A percentile compares a stretch with the other conserved stretches of the same genome.
Conservation (phyloP, 1,284 basidiomycete species). For the Rhodotorula sp. region DNA sequence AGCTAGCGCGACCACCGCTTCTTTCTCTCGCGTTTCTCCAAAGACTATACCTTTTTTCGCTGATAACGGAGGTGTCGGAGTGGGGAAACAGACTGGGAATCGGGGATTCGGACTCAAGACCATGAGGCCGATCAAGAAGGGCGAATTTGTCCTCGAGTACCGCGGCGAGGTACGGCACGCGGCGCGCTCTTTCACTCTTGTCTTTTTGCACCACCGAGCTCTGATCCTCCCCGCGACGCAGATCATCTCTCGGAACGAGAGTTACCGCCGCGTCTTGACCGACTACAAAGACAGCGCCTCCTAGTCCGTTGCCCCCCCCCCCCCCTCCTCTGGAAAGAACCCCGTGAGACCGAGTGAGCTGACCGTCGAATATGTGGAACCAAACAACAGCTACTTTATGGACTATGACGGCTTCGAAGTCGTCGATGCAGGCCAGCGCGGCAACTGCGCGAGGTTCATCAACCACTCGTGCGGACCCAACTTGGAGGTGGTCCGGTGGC, state of each 20-base stretch:
- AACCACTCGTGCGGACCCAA: constrained; percentile 48
- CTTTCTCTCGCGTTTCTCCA: too few relatives aligned
- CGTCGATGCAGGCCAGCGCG: constrained; percentile 41
- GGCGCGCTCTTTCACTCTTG: background rate
- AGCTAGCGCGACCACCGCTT: background rate
- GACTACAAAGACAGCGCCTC: constrained; percentile 45
- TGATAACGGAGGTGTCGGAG: too few relatives aligned
- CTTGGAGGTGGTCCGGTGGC: constrained; percentile 38
- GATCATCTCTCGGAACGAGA: constrained; percentile 45
- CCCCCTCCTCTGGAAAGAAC: too few relatives aligned
- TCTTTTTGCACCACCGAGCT: background rate
- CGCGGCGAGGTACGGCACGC: constrained; percentile 50
- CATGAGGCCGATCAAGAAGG: constrained; percentile 49
- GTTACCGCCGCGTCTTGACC: constrained; percentile 39
- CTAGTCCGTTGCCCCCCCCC: constrained; percentile 50
- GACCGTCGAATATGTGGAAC: background rate
- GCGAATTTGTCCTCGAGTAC: constrained; percentile 54
- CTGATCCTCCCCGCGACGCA: background rate
- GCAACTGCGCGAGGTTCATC: constrained; percentile 54
- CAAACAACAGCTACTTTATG: background rate
- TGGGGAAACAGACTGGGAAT: constrained; percentile 48
- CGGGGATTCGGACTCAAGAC: constrained; percentile 54
- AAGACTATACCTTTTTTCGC: too few relatives aligned
- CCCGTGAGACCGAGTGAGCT: too few relatives aligned
- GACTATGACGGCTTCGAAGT: constrained; percentile 45